phyloP scores from a whole-genome alignment of 768 basidiomycete species.

The Polyporus arcularius region DNA sequence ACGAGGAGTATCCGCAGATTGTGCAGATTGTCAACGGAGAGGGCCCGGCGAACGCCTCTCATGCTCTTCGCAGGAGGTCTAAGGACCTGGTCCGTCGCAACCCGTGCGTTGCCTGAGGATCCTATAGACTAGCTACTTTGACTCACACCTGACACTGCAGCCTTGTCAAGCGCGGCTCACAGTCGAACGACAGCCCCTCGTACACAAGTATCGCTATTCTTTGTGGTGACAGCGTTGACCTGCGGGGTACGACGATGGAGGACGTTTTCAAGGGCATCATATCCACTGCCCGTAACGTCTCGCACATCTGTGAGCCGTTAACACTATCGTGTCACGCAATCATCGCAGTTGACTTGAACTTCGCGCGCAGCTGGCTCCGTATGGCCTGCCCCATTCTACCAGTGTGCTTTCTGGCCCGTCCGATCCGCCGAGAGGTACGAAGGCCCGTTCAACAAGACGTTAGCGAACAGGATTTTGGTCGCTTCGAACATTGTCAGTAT shows the following conservation, averaged over 20 bases:
- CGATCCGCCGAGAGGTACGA: constrained; percentile 15
- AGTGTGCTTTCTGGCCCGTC: constrained; percentile 6
- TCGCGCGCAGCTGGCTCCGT: background rate
- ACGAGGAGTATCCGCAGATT: background rate
- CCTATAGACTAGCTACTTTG: background rate
- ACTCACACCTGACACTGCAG: background rate
- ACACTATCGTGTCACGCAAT: too few relatives aligned
- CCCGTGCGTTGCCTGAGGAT: background rate
- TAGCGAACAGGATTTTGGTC: constrained; percentile 13
- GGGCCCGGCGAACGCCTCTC: background rate
- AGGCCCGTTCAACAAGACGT: constrained; percentile 17
- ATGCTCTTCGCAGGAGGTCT: background rate
- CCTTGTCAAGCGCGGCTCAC: background rate
- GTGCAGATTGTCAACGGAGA: background rate
- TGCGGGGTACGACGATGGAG: background rate
- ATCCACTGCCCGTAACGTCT: background rate
- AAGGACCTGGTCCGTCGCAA: background rate
- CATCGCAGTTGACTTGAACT: background rate
- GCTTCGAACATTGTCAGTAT: constrained; percentile 11
- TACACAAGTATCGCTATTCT: background rate
- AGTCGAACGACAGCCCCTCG: background rate
- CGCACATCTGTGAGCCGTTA: background rate
- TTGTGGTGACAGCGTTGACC: background rate
- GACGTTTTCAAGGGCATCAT: background rate
- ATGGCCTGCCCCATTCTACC: background rate